Conservation (phyloP, 2,329 filamentous ascomycete species). For the Exophiala sideris region DNA sequence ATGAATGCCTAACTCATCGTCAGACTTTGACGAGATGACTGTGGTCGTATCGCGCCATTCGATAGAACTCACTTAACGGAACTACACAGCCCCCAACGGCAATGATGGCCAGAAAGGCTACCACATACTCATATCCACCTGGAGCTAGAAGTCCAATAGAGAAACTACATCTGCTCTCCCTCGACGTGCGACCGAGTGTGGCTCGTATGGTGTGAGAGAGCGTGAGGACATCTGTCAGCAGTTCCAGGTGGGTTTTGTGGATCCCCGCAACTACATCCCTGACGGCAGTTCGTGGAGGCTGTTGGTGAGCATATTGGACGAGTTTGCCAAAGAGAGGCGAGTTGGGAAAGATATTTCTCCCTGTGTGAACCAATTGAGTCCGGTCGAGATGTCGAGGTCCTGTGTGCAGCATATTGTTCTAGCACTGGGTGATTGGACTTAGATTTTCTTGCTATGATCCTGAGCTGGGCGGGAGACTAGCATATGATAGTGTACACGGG, state of each 20-base stretch:
- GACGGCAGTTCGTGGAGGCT: too few species aligned
- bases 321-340: too few species aligned
- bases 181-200: constrained; percentile 38
- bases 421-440: too few species aligned
- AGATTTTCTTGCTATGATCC: too few species aligned
- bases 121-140: constrained; percentile 47
- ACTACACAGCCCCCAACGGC: constrained; percentile 47
- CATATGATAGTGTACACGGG: too few species aligned
- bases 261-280: too few species aligned
- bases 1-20: constrained; percentile 17
- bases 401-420: too few species aligned
- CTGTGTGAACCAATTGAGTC: too few species aligned
- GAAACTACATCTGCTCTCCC: constrained; percentile 19
- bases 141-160: constrained; percentile 43
- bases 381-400: too few species aligned
- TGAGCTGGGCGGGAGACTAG: too few species aligned
- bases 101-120: constrained; percentile 45
- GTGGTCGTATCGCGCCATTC: neutral
- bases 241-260: constrained; percentile 41
- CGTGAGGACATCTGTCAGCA: constrained; percentile 40
- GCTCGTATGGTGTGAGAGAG: constrained; percentile 25
- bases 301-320: too few species aligned
- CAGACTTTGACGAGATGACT: neutral
- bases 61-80: constrained; percentile 33
- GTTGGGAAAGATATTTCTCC: too few species aligned